phyloP scores from a whole-genome alignment of 2,329 filamentous ascomycete species.

The Cylindrodendrum hubeiense region DNA sequence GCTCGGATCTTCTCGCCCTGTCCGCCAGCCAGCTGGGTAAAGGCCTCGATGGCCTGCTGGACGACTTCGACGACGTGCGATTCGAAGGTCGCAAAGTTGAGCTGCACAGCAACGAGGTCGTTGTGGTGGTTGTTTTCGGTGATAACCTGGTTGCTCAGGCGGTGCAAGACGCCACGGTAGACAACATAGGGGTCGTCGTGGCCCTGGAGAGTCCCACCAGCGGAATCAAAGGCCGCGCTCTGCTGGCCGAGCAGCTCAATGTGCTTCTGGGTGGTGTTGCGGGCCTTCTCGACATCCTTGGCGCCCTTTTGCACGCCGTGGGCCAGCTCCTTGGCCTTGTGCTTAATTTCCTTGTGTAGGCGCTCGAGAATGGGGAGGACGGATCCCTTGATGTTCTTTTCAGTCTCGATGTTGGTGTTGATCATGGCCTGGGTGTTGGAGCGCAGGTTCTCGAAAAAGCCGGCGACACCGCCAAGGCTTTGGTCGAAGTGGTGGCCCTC shows the following conservation, averaged over 20 bases:
- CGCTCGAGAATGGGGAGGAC: conserved; percentile 91
- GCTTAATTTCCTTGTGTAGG: conserved; percentile 95
- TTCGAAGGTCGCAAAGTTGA: conserved; percentile 90
- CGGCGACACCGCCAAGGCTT: conserved; percentile 85
- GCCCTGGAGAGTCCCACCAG: conserved; percentile 77
- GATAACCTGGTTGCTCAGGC: conserved; percentile 88
- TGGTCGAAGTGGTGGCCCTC: conserved; percentile 96
- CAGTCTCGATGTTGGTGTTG: conserved; percentile 91
- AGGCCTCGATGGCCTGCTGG: conserved; percentile 85
- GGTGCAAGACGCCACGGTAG: conserved; percentile 83
- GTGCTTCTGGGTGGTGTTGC: conserved; percentile 89
- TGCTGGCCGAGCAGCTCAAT: conserved; percentile 94
- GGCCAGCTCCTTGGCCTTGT: conserved; percentile 90
- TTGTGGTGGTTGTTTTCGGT: conserved; percentile 97
- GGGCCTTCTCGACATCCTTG: conserved; percentile 93
- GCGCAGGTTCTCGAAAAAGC: conserved; percentile 94
- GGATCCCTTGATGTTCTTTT: conserved; percentile 87
- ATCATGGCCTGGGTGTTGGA: conserved; percentile 92
- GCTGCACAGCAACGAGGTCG: conserved; percentile 91
- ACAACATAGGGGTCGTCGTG: conserved; percentile 90
- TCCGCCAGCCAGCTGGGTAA: conserved; percentile 82
- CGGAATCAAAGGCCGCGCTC: conserved; percentile 82
- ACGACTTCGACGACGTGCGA: conserved; percentile 85
- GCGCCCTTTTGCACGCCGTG: conserved; percentile 84
- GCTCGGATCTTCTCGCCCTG: conserved; percentile 86